Evolutionary conservation across 371 early-diverging fungal genomes (phyloP).

Genomic region (Actinomortierella wolfii): DNA sequence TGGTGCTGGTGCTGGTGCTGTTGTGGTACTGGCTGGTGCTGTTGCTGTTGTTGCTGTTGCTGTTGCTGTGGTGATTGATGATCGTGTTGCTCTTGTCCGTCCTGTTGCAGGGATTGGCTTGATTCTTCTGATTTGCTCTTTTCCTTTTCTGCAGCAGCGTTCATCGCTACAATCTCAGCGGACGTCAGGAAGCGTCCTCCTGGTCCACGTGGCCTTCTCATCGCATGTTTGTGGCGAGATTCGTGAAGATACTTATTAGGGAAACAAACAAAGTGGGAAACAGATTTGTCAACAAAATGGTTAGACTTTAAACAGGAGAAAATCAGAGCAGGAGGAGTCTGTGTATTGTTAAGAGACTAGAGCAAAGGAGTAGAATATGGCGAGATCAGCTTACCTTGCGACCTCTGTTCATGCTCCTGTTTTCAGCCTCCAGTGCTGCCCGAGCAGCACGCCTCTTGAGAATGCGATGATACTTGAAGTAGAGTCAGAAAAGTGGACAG

Average conservation of each 20-base stretch:
- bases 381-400: slow-evolving; percentile 50
- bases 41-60: slow-evolving; percentile 35
- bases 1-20: not conserved
- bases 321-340: too few relatives aligned
- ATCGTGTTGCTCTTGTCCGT: slow-evolving; percentile 15
- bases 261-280: not conserved
- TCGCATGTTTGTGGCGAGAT: slow-evolving; percentile 95
- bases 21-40: slow-evolving; percentile 10
- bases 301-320: not conserved
- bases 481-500: not conserved
- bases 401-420: slow-evolving; percentile 53
- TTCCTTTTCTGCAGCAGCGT: slow-evolving; percentile 12
- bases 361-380: not conserved
- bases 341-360: not conserved
- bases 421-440: slow-evolving; percentile 63
- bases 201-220: slow-evolving; percentile 92
- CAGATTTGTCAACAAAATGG: not conserved
- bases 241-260: slow-evolving; percentile 84
- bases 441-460: slow-evolving; percentile 83
- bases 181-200: slow-evolving; percentile 83
- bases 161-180: slow-evolving; percentile 57
- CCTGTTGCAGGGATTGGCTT: not conserved
- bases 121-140: slow-evolving; percentile 19
- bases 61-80: slow-evolving; percentile 21
- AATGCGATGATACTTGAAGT: slow-evolving; percentile 76